A percentile compares a stretch with the other conserved stretches of the same genome.
Conservation (phyloP, 2,329 filamentous ascomycete species). For the Sclerotinia subarctica region DNA sequence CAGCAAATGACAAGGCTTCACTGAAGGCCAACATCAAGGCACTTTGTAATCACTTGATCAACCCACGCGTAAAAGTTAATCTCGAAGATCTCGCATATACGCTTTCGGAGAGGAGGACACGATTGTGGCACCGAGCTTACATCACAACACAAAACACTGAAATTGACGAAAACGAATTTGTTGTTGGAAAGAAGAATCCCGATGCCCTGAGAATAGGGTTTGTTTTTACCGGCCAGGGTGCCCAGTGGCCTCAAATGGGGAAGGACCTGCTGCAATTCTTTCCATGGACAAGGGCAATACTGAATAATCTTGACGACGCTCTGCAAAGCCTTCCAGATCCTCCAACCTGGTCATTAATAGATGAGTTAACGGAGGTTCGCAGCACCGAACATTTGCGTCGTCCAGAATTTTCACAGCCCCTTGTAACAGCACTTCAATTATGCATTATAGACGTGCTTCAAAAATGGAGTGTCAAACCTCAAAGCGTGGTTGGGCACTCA, state of each 20-base stretch:
- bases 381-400: not conserved
- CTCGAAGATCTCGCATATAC: constrained; percentile 31
- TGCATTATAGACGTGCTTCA: constrained; percentile 44
- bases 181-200: not conserved
- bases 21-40: constrained; percentile 11
- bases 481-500: constrained; percentile 45
- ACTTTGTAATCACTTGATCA: constrained; percentile 16
- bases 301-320: not conserved
- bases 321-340: constrained; percentile 1
- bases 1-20: constrained; percentile 20
- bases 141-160: not conserved
- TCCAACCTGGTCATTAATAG: constrained; percentile 17
- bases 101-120: constrained; percentile 27
- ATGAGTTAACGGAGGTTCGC: not conserved
- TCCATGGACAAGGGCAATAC: not conserved
- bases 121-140: constrained; percentile 19
- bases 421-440: constrained; percentile 48
- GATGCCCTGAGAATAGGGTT: not conserved
- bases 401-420: constrained; percentile 38
- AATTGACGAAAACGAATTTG: not conserved
- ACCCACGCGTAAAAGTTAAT: constrained; percentile 11
- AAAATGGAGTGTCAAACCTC: constrained; percentile 43
- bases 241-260: constrained; percentile 32
- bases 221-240: constrained; percentile 33
- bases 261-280: constrained; percentile 22